phyloP scores from a whole-genome alignment of 495 filamentous ascomycete species.

The Usnea hakonensis region DNA sequence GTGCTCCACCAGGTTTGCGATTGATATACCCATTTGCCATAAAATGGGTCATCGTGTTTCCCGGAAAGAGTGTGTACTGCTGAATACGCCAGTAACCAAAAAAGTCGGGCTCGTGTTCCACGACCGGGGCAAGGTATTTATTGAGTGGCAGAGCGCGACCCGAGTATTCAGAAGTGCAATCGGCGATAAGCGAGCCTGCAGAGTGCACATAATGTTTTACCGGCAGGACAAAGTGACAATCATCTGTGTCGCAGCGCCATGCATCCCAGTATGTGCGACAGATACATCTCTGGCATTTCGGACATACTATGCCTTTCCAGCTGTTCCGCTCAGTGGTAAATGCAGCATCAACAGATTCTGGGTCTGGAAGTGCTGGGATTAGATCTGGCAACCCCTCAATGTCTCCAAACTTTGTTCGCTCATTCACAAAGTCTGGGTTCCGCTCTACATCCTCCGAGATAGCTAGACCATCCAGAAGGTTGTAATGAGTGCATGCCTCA shows the following conservation, averaged over 20 bases:
- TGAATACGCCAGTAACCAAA: constrained; percentile 5
- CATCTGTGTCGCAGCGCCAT: constrained; percentile 52
- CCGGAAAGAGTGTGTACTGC: constrained; percentile 7
- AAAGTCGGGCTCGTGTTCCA: neutral
- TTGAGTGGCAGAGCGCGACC: constrained; percentile 21
- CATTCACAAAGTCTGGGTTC: constrained; percentile 49
- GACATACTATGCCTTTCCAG: constrained; percentile 67
- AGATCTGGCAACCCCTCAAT: too few species aligned
- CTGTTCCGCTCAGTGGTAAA: constrained; percentile 30
- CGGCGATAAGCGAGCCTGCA: constrained; percentile 30
- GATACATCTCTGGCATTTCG: constrained; percentile 57
- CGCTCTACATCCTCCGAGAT: constrained; percentile 41
- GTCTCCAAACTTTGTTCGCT: constrained; percentile 31
- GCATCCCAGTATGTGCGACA: constrained; percentile 53
- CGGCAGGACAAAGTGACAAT: constrained; percentile 41
- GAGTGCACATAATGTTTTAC: constrained; percentile 34
- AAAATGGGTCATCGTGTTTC: constrained; percentile 48
- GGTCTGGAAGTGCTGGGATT: constrained; percentile 32
- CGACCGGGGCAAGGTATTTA: neutral
- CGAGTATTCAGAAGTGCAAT: constrained; percentile 24
- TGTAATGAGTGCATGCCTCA: constrained; percentile 49
- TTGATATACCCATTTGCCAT: constrained; percentile 47
- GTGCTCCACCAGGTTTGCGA: constrained; percentile 43
- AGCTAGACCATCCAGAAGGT: constrained; percentile 31
- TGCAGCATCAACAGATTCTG: constrained; percentile 32